These are phyloP conservation scores for Penicillium sp. DNA, from an alignment of 2,329 filamentous ascomycete genomes.

Conservation along the genomic window DNA sequence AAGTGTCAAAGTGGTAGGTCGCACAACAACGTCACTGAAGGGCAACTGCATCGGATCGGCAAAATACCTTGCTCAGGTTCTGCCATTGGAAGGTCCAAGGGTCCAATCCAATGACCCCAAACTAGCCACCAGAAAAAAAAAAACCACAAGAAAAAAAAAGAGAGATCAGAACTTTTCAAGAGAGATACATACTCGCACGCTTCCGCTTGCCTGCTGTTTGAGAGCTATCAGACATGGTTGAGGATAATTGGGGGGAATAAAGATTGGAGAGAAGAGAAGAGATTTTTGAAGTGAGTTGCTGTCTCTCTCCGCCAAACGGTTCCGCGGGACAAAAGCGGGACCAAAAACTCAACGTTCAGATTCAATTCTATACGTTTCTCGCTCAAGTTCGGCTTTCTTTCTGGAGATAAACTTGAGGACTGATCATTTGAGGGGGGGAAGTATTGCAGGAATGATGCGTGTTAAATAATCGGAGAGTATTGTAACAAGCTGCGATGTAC, in stretches of 20 bases:
- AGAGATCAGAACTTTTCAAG: background rate
- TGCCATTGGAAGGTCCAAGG: background rate
- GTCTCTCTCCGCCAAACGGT: slow-evolving; percentile 9
- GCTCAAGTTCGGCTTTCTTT: no score
- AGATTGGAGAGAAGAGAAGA: slow-evolving; percentile 12
- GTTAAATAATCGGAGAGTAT: background rate
- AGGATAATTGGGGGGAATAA: slow-evolving; percentile 1
- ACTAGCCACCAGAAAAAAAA: background rate
- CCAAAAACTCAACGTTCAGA: background rate
- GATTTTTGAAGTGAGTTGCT: slow-evolving; percentile 15
- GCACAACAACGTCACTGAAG: background rate
- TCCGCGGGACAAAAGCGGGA: slow-evolving; percentile 22
- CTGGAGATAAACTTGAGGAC: background rate
- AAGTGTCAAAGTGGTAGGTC: background rate
- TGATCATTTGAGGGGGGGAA: no score
- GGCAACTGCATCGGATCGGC: background rate
- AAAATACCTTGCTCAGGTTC: background rate
- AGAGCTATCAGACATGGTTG: slow-evolving; percentile 34
- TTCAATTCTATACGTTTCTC: background rate
- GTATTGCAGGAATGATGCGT: background rate
- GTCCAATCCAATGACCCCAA: background rate
- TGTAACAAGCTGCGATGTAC: background rate
- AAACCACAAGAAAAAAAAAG: slow-evolving; percentile 4
- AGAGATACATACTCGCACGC: slow-evolving; percentile 38
- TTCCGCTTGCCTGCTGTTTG: slow-evolving; percentile 40